Base-by-base conservation (phyloP, 495 filamentous ascomycete genomes). In the Aspergillus leporis region DNA sequence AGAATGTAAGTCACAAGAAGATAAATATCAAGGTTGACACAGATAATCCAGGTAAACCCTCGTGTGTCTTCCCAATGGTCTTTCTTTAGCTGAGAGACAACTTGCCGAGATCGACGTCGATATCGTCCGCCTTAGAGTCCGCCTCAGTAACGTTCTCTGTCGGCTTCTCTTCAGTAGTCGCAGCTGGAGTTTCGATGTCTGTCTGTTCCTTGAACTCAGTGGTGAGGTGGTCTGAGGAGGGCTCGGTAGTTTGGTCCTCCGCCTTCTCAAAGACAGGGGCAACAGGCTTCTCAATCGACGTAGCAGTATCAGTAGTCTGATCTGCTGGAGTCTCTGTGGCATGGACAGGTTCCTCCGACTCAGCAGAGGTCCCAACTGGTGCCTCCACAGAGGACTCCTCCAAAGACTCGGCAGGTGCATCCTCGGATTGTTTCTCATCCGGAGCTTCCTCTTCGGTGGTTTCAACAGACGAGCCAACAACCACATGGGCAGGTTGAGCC, bases 31-130 rank as follows among this genome's bases (percentile, higher is more conserved):
- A 55, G 8, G 46, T 10, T 30, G n/a, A 45, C 47, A 25, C 23
- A 23, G 43, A 23, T 5, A 53, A 25, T 34, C 6, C 9, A 40
- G 22, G 31, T 18, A 28, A 36, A 50, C n/a, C 21, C 31, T 21
- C 18, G 19, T 32, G 38, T 34, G 52, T 18, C 46, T 61, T 55
- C 23, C 19, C 52, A 25, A 40, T 22, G 7, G 34, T 9, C 46
- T 46, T 52, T 23, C 43, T 52, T 50, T 65, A 73, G 56, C 65
- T 66, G 52, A 74, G 58, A 19, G 70, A 55, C 51, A 70, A 60
- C 25, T 58, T 69, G 47, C 57, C 65, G 52, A 72, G 66, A 51
- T 74, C 72, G 58, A 74, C 60, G 34, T 70, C 69, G 40, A 65
- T 61, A 16, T 66, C 65, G 43, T 62, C 53, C 10, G 64, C 50